A percentile compares a stretch with the other conserved stretches of the same genome.
Conservation (phyloP, 1,284 basidiomycete genomes). For the Athelia psychrophila region DNA sequence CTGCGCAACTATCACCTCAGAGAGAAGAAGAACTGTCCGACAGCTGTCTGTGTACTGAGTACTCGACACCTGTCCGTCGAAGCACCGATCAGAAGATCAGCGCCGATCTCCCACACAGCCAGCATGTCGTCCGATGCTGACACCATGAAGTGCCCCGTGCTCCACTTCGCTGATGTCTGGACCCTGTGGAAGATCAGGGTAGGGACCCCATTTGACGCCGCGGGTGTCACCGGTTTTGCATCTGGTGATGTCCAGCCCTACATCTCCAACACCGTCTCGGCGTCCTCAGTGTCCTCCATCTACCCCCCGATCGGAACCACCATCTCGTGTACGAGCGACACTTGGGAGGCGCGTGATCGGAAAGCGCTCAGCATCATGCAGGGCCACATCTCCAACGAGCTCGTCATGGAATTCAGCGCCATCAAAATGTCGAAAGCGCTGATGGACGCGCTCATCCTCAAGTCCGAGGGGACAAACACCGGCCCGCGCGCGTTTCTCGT, state of each 20-base stretch:
- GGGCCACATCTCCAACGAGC: neutral
- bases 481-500: neutral
- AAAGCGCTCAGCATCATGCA: neutral
- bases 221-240: neutral
- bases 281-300: neutral
- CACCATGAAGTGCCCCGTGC: neutral
- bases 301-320: neutral
- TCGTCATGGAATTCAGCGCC: neutral
- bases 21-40: too few relatives aligned
- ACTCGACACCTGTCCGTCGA: too few relatives aligned
- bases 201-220: neutral
- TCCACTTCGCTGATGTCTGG: neutral
- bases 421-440: neutral
- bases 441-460: neutral
- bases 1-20: neutral
- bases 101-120: too few relatives aligned
- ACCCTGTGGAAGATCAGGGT: neutral
- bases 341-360: neutral
- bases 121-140: neutral
- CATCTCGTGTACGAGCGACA: neutral
- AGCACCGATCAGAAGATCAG: too few relatives aligned
- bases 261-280: neutral
- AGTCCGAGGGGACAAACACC: neutral
- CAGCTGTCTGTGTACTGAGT: neutral
- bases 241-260: neutral